Percentiles rank a stretch among this genome's conserved stretches.
Conservation (phyloP, 2,329 filamentous ascomycete genomes). For the Fusarium citri region DNA sequence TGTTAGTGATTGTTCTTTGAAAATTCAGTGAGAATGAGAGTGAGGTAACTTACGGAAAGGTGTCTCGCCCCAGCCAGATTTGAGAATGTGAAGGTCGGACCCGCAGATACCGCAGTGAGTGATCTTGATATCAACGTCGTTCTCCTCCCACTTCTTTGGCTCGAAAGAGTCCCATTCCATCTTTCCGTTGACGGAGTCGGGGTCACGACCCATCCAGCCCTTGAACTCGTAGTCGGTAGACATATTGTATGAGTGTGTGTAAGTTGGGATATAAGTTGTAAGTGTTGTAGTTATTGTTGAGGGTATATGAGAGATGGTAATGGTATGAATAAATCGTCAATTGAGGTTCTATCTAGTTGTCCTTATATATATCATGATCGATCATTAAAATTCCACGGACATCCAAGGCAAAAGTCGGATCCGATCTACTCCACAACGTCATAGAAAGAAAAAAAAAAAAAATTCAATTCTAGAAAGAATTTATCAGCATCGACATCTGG, state of each 20-base stretch:
- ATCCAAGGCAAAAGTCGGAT: conserved; percentile 2
- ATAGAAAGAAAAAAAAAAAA: conserved; percentile 15
- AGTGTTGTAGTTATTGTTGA: not conserved
- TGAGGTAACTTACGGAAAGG: conserved; percentile 52
- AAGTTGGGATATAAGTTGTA: not conserved
- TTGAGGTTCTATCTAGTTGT: not conserved
- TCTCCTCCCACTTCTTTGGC: conserved; percentile 72
- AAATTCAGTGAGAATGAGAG: not conserved
- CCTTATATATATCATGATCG: conserved; percentile 7
- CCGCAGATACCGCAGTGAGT: conserved; percentile 74
- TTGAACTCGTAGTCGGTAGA: conserved; percentile 60
- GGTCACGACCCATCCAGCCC: conserved; percentile 61
- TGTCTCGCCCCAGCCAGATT: conserved; percentile 61
- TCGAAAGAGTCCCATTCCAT: conserved; percentile 66
- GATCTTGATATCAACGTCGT: conserved; percentile 72
- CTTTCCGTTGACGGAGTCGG: conserved; percentile 58
- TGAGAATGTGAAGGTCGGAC: conserved; percentile 67
- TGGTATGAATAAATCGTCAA: not conserved
- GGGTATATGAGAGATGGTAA: not conserved
- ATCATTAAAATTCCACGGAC: conserved; percentile 6
- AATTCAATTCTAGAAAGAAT: not conserved
- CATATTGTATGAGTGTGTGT: conserved; percentile 38
- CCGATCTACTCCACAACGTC: conserved; percentile 27
- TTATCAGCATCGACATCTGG: conserved; percentile 32
- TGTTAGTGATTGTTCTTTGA: conserved; percentile 27